Percentiles rank a stretch among this genome's conserved stretches.
Conservation (phyloP, 163 green algal species). For the Prototheca stagnorum region DNA sequence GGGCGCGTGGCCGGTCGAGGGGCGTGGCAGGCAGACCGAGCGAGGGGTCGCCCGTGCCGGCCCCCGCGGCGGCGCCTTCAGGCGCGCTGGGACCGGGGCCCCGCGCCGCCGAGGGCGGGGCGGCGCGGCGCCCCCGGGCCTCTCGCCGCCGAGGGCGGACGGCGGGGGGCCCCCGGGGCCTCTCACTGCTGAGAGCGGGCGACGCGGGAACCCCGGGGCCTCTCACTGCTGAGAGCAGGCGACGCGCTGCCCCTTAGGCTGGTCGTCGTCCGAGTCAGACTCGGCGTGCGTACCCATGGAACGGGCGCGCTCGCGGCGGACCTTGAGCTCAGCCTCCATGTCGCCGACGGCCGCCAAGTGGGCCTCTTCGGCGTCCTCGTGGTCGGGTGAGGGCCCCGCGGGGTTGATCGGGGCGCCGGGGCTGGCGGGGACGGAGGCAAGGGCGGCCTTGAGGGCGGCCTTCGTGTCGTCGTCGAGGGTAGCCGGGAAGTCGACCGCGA, state of each 20-base stretch:
- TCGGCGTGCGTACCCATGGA: conserved; percentile 12
- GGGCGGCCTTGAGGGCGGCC: conserved; percentile 19
- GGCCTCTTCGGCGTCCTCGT: conserved; percentile 33
- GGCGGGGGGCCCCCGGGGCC: no score
- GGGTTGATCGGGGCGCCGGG: no score
- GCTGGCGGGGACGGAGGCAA: no score
- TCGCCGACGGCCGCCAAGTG: conserved; percentile 34
- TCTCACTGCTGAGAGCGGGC: conserved; percentile 81
- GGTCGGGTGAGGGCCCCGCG: no score
- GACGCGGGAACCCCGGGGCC: conserved; percentile 31
- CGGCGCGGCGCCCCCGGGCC: no score
- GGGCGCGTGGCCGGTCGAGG: no score
- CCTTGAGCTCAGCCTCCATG: conserved; percentile 73
- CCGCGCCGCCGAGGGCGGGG: no score
- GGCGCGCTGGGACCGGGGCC: no score
- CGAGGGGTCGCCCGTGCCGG: no score
- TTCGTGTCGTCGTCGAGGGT: conserved; percentile 19
- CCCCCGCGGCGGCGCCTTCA: no score
- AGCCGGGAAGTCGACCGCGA: conserved; percentile 79
- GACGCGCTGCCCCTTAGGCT: conserved; percentile 44
- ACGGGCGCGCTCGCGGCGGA: conserved; percentile 29
- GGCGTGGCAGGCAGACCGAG: no score
- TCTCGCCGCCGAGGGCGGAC: no score
- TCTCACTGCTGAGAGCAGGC: conserved; percentile 74
- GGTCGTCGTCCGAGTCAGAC: conserved; percentile 52